Conservation (phyloP, 2,329 filamentous ascomycete species). For the Fusarium devonianum region DNA sequence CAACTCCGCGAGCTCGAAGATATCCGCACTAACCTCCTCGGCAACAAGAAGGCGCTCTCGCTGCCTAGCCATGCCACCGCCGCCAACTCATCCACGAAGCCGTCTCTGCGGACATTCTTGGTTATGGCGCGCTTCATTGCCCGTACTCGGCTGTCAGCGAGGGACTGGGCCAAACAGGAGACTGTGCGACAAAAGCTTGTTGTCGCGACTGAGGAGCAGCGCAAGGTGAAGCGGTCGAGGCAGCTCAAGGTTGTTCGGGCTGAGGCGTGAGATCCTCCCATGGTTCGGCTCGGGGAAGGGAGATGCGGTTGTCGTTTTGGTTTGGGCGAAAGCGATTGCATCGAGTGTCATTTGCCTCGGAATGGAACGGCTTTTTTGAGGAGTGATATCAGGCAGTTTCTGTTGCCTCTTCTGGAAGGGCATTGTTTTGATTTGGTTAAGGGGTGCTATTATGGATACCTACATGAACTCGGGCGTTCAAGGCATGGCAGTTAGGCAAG, state of each 20-base stretch:
- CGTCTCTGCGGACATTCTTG: slow-evolving; percentile 54
- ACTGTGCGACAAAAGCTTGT: slow-evolving; percentile 56
- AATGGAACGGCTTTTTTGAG: background rate
- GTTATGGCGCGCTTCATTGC: slow-evolving; percentile 61
- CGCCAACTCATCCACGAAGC: slow-evolving; percentile 24
- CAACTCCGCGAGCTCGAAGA: slow-evolving; percentile 85
- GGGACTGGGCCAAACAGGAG: slow-evolving; percentile 61
- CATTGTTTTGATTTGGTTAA: slow-evolving; percentile 20
- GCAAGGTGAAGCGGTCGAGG: slow-evolving; percentile 53
- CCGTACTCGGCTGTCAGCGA: slow-evolving; percentile 57
- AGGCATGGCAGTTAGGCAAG: slow-evolving; percentile 18
- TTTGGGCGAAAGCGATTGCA: slow-evolving; percentile 14
- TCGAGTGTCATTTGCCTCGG: slow-evolving; percentile 13
- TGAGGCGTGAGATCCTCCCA: slow-evolving; percentile 43
- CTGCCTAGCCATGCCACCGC: slow-evolving; percentile 37
- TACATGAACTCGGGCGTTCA: slow-evolving; percentile 11
- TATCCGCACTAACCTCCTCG: slow-evolving; percentile 65
- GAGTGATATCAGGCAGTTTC: no score
- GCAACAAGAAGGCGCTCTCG: slow-evolving; percentile 48
- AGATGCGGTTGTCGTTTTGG: no score
- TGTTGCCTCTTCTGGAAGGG: background rate
- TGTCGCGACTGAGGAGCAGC: slow-evolving; percentile 57
- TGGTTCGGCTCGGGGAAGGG: no score
- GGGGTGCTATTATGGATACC: slow-evolving; percentile 31
- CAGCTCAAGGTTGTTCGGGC: slow-evolving; percentile 51